These are phyloP conservation scores for Fusarium kyushuense DNA, from an alignment of 2,329 filamentous ascomycete species.

Conservation along the genomic window DNA sequence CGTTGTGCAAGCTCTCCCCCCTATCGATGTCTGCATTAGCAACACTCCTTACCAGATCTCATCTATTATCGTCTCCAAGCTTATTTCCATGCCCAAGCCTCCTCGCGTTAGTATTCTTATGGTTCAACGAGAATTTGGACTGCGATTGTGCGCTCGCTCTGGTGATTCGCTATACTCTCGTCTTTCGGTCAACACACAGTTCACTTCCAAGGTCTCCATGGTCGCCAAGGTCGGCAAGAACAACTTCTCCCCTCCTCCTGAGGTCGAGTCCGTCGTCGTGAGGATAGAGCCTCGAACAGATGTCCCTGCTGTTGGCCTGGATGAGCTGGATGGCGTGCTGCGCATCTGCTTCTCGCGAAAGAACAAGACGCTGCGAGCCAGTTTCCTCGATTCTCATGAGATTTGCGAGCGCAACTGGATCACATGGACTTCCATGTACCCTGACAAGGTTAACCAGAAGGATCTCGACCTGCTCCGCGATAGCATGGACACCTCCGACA, in stretches of 20 bases:
- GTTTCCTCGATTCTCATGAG: constrained; percentile 82
- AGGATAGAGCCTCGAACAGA: constrained; percentile 86
- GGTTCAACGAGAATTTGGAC: constrained; percentile 96
- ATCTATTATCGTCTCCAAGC: constrained; percentile 89
- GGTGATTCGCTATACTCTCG: constrained; percentile 91
- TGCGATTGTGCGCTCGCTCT: constrained; percentile 87
- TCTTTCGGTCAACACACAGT: constrained; percentile 93
- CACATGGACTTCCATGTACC: constrained; percentile 87
- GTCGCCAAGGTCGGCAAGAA: constrained; percentile 96
- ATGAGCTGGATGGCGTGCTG: constrained; percentile 94
- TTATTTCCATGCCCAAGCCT: constrained; percentile 83
- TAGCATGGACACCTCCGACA: constrained; percentile 10
- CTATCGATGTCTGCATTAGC: constrained; percentile 86
- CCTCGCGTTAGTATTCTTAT: constrained; percentile 90
- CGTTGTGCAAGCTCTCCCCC: constrained; percentile 74
- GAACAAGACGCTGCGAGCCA: constrained; percentile 88
- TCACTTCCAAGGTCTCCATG: constrained; percentile 75
- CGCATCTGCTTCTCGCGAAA: constrained; percentile 79
- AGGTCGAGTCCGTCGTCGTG: constrained; percentile 92
- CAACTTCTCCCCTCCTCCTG: constrained; percentile 95
- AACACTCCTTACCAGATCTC: constrained; percentile 78
- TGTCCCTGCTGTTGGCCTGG: constrained; percentile 88
- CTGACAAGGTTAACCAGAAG: constrained; percentile 16
- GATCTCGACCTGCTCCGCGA: constrained; percentile 14
- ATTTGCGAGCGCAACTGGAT: constrained; percentile 89